A percentile compares a stretch with the other conserved stretches of the same genome.
phyloP scores from a whole-genome alignment of 176 grass and related monocot genomes.

The Alloteropsis semialata region DNA sequence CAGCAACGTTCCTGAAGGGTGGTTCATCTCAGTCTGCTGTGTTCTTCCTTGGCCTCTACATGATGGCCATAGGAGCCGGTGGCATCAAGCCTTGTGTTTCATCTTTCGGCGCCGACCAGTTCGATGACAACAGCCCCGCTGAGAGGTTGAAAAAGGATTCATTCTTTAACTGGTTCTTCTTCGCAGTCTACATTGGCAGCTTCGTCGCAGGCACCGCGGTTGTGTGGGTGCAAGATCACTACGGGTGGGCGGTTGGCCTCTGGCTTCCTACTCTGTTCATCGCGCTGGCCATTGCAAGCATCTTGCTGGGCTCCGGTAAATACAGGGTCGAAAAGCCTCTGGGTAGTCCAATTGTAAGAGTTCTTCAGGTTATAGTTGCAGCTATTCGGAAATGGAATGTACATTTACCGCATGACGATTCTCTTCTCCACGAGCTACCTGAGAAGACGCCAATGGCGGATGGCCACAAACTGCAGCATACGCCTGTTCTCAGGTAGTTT shows the following conservation, averaged over 20 bases:
- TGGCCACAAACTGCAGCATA: slow-evolving; percentile 51
- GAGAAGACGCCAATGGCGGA: slow-evolving; percentile 45
- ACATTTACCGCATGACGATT: slow-evolving; percentile 24
- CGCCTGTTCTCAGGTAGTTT: slow-evolving; percentile 47
- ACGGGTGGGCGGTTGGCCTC: slow-evolving; percentile 74
- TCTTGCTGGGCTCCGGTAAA: slow-evolving; percentile 57
- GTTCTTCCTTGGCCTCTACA: slow-evolving; percentile 68
- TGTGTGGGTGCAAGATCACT: slow-evolving; percentile 82
- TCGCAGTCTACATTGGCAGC: slow-evolving; percentile 73
- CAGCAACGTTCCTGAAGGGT: slow-evolving; percentile 45
- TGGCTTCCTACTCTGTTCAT: slow-evolving; percentile 73
- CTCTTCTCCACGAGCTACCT: slow-evolving; percentile 53
- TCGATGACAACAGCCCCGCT: slow-evolving; percentile 39
- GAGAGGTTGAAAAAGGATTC: slow-evolving; percentile 54
- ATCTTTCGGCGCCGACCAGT: slow-evolving; percentile 83
- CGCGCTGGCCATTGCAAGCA: slow-evolving; percentile 54
- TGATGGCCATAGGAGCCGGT: slow-evolving; percentile 70
- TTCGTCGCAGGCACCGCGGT: slow-evolving; percentile 58
- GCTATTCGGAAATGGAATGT: slow-evolving; percentile 43
- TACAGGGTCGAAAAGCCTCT: slow-evolving; percentile 67
- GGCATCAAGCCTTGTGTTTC: slow-evolving; percentile 82
- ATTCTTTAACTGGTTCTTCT: slow-evolving; percentile 94
- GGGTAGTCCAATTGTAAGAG: slow-evolving; percentile 60
- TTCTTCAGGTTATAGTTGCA: slow-evolving; percentile 59
- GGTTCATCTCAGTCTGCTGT: slow-evolving; percentile 28